A percentile compares a stretch with the other conserved stretches of the same genome.
Evolutionary conservation across 805 yeast genomes (phyloP).

Genomic region (Trichomonascus vanleenenianus): DNA sequence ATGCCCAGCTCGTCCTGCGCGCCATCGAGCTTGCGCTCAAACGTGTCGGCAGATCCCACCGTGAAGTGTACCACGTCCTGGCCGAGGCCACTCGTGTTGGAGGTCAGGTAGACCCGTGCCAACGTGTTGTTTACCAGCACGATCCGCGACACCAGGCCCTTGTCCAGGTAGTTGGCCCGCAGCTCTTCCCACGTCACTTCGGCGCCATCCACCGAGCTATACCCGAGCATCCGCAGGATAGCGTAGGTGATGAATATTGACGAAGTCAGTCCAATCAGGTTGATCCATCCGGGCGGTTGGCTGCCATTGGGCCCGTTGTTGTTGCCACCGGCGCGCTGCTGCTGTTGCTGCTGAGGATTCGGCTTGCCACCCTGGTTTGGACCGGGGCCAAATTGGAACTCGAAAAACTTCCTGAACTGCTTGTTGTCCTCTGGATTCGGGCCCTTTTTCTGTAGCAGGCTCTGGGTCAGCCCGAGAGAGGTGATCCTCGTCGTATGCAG

Average conservation of each 20-base stretch:
- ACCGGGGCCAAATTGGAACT: constrained; percentile 5
- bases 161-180: constrained; percentile 62
- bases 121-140: constrained; percentile 67
- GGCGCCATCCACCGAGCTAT: constrained; percentile 4
- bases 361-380: background rate
- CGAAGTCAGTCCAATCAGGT: constrained; percentile 4
- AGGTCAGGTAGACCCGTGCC: constrained; percentile 57
- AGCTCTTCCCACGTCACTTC: constrained; percentile 93
- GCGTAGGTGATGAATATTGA: constrained; percentile 1
- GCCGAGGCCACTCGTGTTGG: constrained; percentile 47
- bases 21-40: constrained; percentile 69
- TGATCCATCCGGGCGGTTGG: constrained; percentile 4
- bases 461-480: too few relatives aligned
- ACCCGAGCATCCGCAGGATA: background rate
- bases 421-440: background rate
- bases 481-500: too few relatives aligned
- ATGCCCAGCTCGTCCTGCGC: constrained; percentile 67
- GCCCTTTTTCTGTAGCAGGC: background rate
- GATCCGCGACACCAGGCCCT: constrained; percentile 66
- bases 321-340: constrained; percentile 2
- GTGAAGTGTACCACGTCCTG: constrained; percentile 48
- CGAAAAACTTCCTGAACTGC: constrained; percentile 2
- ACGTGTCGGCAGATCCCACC: constrained; percentile 83
- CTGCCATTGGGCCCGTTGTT: background rate
- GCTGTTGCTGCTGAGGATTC: background rate